Conservation (phyloP, 352 stramenopile species). For the Globisporangium rhizosaccharum region DNA sequence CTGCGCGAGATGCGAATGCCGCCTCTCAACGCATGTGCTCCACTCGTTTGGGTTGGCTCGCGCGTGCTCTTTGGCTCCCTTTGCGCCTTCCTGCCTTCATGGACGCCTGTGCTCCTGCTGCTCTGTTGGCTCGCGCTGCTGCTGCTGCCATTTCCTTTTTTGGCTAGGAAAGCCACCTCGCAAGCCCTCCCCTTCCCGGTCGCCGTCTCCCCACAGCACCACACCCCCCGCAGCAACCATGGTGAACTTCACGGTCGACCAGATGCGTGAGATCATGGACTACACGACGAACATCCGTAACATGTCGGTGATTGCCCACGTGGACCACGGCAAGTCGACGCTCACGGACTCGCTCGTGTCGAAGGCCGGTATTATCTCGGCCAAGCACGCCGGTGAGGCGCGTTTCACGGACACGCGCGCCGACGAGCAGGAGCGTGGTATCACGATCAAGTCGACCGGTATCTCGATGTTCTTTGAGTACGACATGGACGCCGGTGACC, state of each 20-base stretch:
- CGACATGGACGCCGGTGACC: conserved; percentile 93
- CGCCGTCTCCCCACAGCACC: conserved; percentile 14
- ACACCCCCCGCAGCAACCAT: conserved; percentile 40
- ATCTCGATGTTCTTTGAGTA: conserved; percentile 99
- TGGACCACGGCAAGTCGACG: conserved; percentile 99
- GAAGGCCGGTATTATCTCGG: conserved; percentile 99
- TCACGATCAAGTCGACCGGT: conserved; percentile 99
- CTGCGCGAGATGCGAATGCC: conserved; percentile 1
- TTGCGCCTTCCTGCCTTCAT: neutral
- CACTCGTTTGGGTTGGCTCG: conserved; percentile 41
- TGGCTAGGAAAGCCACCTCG: conserved; percentile 29
- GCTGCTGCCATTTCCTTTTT: conserved; percentile 50
- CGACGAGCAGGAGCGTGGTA: conserved; percentile 99
- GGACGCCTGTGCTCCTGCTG: neutral
- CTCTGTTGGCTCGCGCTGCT: conserved; percentile 8
- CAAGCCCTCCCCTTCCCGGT: conserved; percentile 14
- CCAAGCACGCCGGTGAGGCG: conserved; percentile 97
- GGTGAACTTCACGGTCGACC: conserved; percentile 99
- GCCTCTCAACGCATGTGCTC: conserved; percentile 34
- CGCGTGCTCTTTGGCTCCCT: conserved; percentile 25
- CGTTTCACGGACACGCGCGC: conserved; percentile 99
- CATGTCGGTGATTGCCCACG: conserved; percentile 99
- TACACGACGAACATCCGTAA: conserved; percentile 99
- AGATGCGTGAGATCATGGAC: conserved; percentile 98
- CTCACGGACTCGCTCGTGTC: conserved; percentile 98